A percentile compares a stretch with the other conserved stretches of the same genome.
These are phyloP conservation scores for Diplodia intermedia DNA, from an alignment of 2,329 filamentous ascomycete species.

Conservation along the genomic window DNA sequence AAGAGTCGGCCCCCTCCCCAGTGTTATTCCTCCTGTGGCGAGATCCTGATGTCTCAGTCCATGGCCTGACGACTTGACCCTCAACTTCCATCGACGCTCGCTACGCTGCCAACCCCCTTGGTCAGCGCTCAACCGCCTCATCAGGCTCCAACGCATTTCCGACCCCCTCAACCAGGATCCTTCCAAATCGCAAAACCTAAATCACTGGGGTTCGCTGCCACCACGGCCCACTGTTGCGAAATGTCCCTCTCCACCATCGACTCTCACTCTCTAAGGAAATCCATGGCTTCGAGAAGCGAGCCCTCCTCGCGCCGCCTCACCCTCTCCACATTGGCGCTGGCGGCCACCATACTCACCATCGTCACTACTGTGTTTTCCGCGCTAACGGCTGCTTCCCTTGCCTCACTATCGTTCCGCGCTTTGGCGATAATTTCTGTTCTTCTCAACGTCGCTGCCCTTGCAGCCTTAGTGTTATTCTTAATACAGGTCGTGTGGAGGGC, in stretches of 20 bases:
- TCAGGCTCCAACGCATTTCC: conserved; percentile 18
- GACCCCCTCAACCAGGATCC: conserved; percentile 15
- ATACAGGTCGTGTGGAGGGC: conserved; percentile 39
- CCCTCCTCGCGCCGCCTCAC: conserved; percentile 33
- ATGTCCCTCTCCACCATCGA: conserved; percentile 31
- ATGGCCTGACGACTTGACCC: conserved; percentile 24
- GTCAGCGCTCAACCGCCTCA: conserved; percentile 13
- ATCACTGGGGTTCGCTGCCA: conserved; percentile 11
- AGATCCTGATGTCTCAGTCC: conserved; percentile 27
- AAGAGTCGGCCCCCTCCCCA: conserved; percentile 11
- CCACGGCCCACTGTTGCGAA: neutral
- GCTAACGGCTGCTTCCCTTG: conserved; percentile 44
- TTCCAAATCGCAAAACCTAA: conserved; percentile 6
- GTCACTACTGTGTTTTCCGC: conserved; percentile 46
- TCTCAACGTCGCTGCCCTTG: conserved; percentile 42
- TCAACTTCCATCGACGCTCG: neutral
- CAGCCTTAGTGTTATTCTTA: conserved; percentile 32
- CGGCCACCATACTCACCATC: conserved; percentile 45
- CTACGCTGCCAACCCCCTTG: conserved; percentile 3
- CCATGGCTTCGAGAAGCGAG: conserved; percentile 19
- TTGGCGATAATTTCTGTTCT: conserved; percentile 43
- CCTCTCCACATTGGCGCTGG: conserved; percentile 37
- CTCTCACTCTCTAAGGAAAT: conserved; percentile 24
- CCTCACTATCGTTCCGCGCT: conserved; percentile 39
- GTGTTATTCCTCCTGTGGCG: neutral